phyloP scores from a whole-genome alignment of 345 rosid genomes.

The Citrus glauca region DNA sequence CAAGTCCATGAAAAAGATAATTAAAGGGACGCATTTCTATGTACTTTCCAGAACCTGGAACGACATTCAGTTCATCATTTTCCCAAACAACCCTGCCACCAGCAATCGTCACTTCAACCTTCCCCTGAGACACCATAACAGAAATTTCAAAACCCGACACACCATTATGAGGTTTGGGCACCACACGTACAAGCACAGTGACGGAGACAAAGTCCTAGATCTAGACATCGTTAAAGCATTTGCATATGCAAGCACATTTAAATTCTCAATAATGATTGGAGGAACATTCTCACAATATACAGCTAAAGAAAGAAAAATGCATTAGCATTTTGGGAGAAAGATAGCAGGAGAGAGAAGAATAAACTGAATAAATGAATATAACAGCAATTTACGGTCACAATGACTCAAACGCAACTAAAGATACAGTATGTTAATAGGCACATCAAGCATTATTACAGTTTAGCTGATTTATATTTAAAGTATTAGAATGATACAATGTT shows the following conservation, averaged over 20 bases:
- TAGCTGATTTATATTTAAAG: too few species aligned
- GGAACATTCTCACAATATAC: background rate
- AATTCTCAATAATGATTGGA: background rate
- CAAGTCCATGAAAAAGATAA: slow-evolving; percentile 76
- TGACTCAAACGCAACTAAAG: background rate
- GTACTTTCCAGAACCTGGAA: slow-evolving; percentile 72
- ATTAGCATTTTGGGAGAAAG: background rate
- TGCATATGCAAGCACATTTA: background rate
- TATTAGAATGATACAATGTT: background rate
- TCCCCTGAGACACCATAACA: slow-evolving; percentile 51
- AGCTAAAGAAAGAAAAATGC: background rate
- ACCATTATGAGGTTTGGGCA: background rate
- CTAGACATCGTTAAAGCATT: background rate
- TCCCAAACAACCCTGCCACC: slow-evolving; percentile 88
- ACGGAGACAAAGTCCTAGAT: background rate
- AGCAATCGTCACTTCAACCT: slow-evolving; percentile 88
- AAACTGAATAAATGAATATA: background rate
- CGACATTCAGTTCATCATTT: slow-evolving; percentile 67
- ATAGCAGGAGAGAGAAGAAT: background rate
- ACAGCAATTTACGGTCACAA: background rate
- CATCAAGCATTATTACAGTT: background rate
- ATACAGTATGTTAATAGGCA: background rate
- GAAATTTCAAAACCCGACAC: slow-evolving; percentile 3
- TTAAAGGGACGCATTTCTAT: slow-evolving; percentile 68
- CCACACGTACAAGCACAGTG: background rate